Evolutionary conservation across 192 early-diverging fungal genomes (phyloP), one percentile per base, ranked within the genome.

Genomic region (Entomortierella beljakovae): DNA sequence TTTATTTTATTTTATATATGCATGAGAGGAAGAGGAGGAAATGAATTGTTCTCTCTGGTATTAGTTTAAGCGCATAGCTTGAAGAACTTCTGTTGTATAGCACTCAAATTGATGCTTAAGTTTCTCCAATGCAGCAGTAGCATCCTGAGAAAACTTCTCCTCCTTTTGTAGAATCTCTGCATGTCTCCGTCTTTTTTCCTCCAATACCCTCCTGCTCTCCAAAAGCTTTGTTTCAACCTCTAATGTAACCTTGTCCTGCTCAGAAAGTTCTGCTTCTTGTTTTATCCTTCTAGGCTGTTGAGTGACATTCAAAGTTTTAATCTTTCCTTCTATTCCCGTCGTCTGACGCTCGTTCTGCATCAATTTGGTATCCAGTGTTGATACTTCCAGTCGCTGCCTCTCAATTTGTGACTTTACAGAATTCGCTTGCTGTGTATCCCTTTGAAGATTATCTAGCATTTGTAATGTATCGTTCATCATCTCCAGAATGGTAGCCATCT

Each of bases 101-200:
- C 40, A 38, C 32, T 68, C 65, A 33, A 67, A 57, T 37, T 63
- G 65, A n/a, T 56, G 65, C 60, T 68, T 76, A 29, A 76, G 25
- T n/a, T 68, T 46, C 53, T 76, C 65, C 73, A 65, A 68, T 20
- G 56, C 32, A 1, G 58, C 42, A 1, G 64, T 61, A 3, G 42
- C 51, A 15, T 76, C 73, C 20, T 60, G 51, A 16, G 73, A 64
- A 33, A 26, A 63, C 54, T 63, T 68, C 26, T 68, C 65, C 29
- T 61, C 73, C 29, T 35, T 56, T 22, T 67, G 59, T 18, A 60
- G 22, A 9, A 68, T 35, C 6, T 68, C 73, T 10, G 42, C 42
- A 11, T 63, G 59, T 37, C 25, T 40, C 31, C 53, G 57, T 52
- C 53, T 35, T 23, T 25, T 42, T 33, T 68, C 65, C 33, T 76